Evolutionary conservation across 805 yeast species (phyloP).

Genomic region (Hanseniaspora singularis): DNA sequence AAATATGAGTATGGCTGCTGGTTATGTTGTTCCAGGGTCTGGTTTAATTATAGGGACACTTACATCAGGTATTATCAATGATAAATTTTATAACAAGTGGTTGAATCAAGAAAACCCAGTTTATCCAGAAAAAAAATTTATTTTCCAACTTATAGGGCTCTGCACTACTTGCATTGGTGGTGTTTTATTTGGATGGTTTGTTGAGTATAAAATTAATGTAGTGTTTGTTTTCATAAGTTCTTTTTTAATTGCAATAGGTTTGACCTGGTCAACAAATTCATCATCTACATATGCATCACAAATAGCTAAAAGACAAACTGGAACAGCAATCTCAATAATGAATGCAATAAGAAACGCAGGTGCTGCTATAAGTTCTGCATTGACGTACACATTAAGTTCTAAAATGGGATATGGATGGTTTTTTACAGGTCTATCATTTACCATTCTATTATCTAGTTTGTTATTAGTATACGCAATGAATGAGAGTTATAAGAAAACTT

Average conservation of each 20-base stretch:
- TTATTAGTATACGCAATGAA: not conserved
- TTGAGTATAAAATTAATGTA: constrained; percentile 31
- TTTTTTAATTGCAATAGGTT: constrained; percentile 40
- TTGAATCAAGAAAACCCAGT: constrained; percentile 22
- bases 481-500: not conserved
- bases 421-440: constrained; percentile 39
- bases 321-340: constrained; percentile 43
- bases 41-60: constrained; percentile 40
- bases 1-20: constrained; percentile 31
- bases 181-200: constrained; percentile 44
- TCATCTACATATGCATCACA: constrained; percentile 45
- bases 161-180: constrained; percentile 35
- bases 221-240: constrained; percentile 34
- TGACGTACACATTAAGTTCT: constrained; percentile 29
- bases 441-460: constrained; percentile 18
- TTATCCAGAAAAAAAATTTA: constrained; percentile 35
- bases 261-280: constrained; percentile 44
- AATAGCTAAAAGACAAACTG: constrained; percentile 38
- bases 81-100: constrained; percentile 26
- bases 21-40: constrained; percentile 43
- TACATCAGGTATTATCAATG: constrained; percentile 39
- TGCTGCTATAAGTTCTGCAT: constrained; percentile 42
- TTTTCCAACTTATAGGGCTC: constrained; percentile 36
- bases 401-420: constrained; percentile 43
- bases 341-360: constrained; percentile 42